Percentiles rank a stretch among this genome's conserved stretches.
Conservation (phyloP, 345 rosid genomes). For the Populus deltoides region DNA sequence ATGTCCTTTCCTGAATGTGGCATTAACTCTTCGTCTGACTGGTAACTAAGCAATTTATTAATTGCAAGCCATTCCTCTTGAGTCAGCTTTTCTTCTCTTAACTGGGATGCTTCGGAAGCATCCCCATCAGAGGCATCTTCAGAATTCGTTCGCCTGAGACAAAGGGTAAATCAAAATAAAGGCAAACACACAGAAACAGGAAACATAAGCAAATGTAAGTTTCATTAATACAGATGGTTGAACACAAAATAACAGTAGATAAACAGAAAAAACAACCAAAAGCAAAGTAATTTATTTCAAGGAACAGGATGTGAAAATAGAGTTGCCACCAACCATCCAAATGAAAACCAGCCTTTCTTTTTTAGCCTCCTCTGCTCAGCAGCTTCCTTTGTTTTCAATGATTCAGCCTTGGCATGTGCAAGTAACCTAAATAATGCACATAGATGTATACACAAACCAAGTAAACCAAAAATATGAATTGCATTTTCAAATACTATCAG, state of each 20-base stretch:
- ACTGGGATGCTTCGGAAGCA: conserved; percentile 43
- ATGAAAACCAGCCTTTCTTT: conserved; percentile 87
- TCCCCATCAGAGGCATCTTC: conserved; percentile 52
- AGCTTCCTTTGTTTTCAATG: conserved; percentile 85
- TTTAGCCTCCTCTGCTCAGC: conserved; percentile 77
- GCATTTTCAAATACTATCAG: background rate
- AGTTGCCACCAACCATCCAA: conserved; percentile 59
- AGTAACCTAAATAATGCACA: conserved; percentile 62
- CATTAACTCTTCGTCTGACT: conserved; percentile 70
- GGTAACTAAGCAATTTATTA: conserved; percentile 82
- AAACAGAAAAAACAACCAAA: conserved; percentile 9
- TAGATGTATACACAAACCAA: background rate
- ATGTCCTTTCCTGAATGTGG: conserved; percentile 69
- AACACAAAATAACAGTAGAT: conserved; percentile 7
- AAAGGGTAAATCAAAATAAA: conserved; percentile 16
- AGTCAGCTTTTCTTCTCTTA: conserved; percentile 65
- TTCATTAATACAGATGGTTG: background rate
- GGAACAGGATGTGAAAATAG: conserved; percentile 12
- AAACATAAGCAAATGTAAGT: background rate
- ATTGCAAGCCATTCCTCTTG: conserved; percentile 97
- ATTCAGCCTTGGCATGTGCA: conserved; percentile 98
- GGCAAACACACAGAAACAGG: background rate
- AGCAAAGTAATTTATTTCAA: background rate
- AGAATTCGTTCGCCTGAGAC: conserved; percentile 55
- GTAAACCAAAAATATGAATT: background rate